Conservation (phyloP, 176 grass and related monocot genomes). For the Carex pumila region DNA sequence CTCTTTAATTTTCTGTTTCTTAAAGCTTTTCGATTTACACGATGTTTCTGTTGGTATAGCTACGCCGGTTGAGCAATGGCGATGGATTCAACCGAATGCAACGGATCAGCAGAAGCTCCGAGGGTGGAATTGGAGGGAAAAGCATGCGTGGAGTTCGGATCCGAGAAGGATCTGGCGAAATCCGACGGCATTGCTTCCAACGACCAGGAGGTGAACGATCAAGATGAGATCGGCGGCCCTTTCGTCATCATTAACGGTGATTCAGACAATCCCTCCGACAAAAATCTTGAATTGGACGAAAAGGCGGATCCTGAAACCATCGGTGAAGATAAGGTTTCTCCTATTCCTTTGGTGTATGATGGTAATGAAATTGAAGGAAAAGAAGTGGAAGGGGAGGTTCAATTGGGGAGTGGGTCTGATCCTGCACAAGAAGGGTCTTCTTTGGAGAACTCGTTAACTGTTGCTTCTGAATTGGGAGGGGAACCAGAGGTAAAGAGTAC, state of each 20-base stretch:
- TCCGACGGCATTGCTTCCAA: conserved; percentile 6
- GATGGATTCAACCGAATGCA: conserved; percentile 13
- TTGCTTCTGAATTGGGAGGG: conserved; percentile 16
- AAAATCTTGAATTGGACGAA: conserved; percentile 6
- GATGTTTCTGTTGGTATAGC: conserved; percentile 5
- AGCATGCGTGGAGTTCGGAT: background rate
- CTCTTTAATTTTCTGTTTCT: background rate
- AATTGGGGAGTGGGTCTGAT: conserved; percentile 7
- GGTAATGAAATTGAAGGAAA: background rate
- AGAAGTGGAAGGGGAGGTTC: background rate
- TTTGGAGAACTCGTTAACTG: background rate
- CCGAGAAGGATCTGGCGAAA: conserved; percentile 11
- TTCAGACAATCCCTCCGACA: conserved; percentile 13
- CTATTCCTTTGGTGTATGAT: background rate
- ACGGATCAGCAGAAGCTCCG: conserved; percentile 3
- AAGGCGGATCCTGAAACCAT: conserved; percentile 1
- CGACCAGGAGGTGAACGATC: background rate
- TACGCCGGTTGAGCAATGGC: conserved; percentile 15
- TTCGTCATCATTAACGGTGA: conserved; percentile 13
- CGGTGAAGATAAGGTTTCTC: background rate
- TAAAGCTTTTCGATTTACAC: background rate
- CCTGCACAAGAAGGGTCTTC: background rate
- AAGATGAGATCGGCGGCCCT: background rate
- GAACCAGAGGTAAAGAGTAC: background rate
- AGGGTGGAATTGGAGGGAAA: conserved; percentile 17